A percentile compares a stretch with the other conserved stretches of the same genome.
Conservation (phyloP, 495 filamentous ascomycete species). For the Wilcoxina mikolae region DNA sequence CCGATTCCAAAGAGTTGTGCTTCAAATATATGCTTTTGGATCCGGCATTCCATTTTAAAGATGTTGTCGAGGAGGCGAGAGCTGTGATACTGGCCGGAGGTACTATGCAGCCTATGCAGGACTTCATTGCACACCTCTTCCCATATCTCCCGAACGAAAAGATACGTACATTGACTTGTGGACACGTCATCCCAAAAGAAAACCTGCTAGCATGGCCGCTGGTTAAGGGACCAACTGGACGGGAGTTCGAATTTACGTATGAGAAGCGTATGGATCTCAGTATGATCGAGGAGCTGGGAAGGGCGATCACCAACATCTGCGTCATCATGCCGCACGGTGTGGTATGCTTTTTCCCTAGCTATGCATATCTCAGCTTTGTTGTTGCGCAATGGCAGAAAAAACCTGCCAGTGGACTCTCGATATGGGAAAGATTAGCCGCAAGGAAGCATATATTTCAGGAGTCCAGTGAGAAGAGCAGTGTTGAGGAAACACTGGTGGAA, state of each 20-base stretch:
- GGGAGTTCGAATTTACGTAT: slow-evolving; percentile 75
- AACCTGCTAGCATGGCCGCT: slow-evolving; percentile 66
- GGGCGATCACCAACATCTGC: slow-evolving; percentile 54
- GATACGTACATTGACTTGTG: slow-evolving; percentile 73
- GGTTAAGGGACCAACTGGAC: slow-evolving; percentile 37
- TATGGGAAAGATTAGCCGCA: slow-evolving; percentile 42
- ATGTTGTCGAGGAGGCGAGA: slow-evolving; percentile 70
- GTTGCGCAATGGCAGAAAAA: slow-evolving; percentile 48
- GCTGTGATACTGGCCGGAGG: slow-evolving; percentile 87
- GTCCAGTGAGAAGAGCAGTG: slow-evolving; percentile 36
- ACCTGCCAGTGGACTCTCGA: slow-evolving; percentile 18
- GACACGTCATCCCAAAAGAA: slow-evolving; percentile 75
- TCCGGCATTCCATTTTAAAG: slow-evolving; percentile 78
- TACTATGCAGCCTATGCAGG: slow-evolving; percentile 94
- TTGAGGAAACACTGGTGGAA: slow-evolving; percentile 53
- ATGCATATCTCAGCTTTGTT: slow-evolving; percentile 70
- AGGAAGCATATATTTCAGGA: slow-evolving; percentile 56
- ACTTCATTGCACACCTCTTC: slow-evolving; percentile 75
- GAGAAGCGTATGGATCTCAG: slow-evolving; percentile 48
- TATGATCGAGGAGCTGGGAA: slow-evolving; percentile 59
- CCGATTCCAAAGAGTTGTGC: slow-evolving; percentile 37
- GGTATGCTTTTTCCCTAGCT: slow-evolving; percentile 94
- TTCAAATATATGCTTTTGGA: slow-evolving; percentile 88
- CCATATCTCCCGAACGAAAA: slow-evolving; percentile 50
- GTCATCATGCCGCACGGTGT: slow-evolving; percentile 71